Percentiles rank a stretch among this genome's conserved stretches.
These are phyloP conservation scores for Penicillium chermesinum DNA, from an alignment of 495 filamentous ascomycete species.

Conservation along the genomic window DNA sequence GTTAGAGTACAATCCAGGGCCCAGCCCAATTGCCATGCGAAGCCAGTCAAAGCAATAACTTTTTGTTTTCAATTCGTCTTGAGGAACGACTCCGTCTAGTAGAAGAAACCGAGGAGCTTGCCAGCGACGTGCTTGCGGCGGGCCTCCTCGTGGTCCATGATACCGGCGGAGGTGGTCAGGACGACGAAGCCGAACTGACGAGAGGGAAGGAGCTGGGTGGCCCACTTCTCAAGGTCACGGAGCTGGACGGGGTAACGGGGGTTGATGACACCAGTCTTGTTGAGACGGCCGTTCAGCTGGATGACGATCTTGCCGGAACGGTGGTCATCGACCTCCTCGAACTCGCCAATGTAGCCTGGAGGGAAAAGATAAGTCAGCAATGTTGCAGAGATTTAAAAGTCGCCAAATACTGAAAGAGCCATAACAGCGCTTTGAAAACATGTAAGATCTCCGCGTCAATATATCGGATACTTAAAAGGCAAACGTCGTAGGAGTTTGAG, in stretches of 20 bases:
- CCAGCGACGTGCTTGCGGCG: slow-evolving; percentile 94
- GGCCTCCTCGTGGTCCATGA: slow-evolving; percentile 99
- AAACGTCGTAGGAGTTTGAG: slow-evolving; percentile 72
- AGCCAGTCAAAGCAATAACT: slow-evolving; percentile 29
- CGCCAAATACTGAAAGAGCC: slow-evolving; percentile 61
- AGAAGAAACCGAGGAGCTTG: slow-evolving; percentile 97
- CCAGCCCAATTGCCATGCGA: slow-evolving; percentile 22
- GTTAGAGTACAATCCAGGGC: slow-evolving; percentile 31
- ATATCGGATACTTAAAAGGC: slow-evolving; percentile 99
- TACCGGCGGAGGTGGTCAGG: slow-evolving; percentile 95
- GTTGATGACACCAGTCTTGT: slow-evolving; percentile 99
- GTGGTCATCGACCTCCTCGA: slow-evolving; percentile 99
- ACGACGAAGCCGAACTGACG: slow-evolving; percentile 99
- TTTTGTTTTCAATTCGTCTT: slow-evolving; percentile 25
- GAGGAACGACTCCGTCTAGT: slow-evolving; percentile 54
- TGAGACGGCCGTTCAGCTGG: slow-evolving; percentile 88
- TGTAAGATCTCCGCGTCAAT: slow-evolving; percentile 92
- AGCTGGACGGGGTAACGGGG: slow-evolving; percentile 98
- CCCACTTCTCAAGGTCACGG: slow-evolving; percentile 96
- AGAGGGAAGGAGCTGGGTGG: slow-evolving; percentile 93
- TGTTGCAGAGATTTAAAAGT: slow-evolving; percentile 94
- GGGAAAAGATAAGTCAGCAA: slow-evolving; percentile 50
- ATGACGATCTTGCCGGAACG: slow-evolving; percentile 97
- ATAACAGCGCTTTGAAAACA: slow-evolving; percentile 51
- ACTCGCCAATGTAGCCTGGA: slow-evolving; percentile 99